Evolutionary conservation across 2,329 filamentous ascomycete species (phyloP), one percentile per base, ranked within the genome.

Genomic region (Arthrobotrys sphaeroides): DNA sequence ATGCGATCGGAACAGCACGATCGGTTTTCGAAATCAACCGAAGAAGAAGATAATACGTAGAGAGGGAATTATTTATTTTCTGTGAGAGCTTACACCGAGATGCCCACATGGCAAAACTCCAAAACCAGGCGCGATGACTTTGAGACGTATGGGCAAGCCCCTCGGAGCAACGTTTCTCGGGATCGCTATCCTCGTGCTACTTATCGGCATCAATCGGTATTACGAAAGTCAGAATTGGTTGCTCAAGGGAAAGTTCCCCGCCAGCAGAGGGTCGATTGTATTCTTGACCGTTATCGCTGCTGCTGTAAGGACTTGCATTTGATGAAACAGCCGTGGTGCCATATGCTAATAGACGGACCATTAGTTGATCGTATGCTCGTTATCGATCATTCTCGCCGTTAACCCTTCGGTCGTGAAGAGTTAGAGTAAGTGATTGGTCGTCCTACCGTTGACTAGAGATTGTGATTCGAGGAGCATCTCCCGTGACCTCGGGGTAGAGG

Each of bases 161-260:
- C 86, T 93, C 0, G 92, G 92, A 42, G 88, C 91, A 0, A 90
- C 91, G 0, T 95, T 95, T 79, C 84, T 95, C 42, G 90, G 84
- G 40, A 90, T 94, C 78, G 89, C 89, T 78, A 92, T 94, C 73
- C 79, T 94, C 42, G 89, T 93, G 70, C 84, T 95, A 67, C 85
- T 91, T 66, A 85, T 94, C 61, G 92, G 92, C 5, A 94, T 93
- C 81, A 89, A 91, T 80, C 86, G 92, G 61, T 80, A 93, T 82
- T 90, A 92, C 79, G 89, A 92, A 81, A 87, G 88, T 20, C 92
- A 95, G 83, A 86, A 91, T 79, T 95, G 92, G 87, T 88, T 95
- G 22, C 90, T 94, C 74, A 84, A 87, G 77, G 91, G 91, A 79
- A 93, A 93, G 82, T 94, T 94, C 79, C 91, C 91, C 0, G 91